Conservation (phyloP, 176 grass and related monocot genomes). For the Puya raimondii region DNA sequence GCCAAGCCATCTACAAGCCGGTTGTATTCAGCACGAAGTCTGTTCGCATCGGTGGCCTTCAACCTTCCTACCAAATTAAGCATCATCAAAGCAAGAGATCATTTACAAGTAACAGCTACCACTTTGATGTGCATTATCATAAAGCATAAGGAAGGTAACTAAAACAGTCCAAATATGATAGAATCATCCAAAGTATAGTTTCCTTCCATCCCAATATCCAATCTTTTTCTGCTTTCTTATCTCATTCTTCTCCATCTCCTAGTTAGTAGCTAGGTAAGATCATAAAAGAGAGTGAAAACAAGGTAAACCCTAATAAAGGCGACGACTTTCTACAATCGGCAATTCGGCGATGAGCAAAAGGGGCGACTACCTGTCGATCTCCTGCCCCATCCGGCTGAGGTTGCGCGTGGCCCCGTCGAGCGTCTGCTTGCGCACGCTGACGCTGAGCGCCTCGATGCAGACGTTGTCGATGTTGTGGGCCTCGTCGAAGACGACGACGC, state of each 20-base stretch:
- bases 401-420: conserved; percentile 68
- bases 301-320: background rate
- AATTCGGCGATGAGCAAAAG: background rate
- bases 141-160: too few relatives aligned
- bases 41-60: conserved; percentile 93
- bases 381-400: conserved; percentile 52
- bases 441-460: conserved; percentile 79
- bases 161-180: too few relatives aligned
- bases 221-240: background rate
- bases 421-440: conserved; percentile 82
- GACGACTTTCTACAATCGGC: background rate
- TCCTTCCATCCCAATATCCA: background rate
- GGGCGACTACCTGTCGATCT: conserved; percentile 69
- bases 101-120: too few relatives aligned
- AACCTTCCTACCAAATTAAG: conserved; percentile 96
- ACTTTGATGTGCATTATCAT: too few relatives aligned
- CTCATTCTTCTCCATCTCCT: background rate
- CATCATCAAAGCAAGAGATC: conserved; percentile 24
- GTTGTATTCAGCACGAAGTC: conserved; percentile 87
- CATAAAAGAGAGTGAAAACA: too few relatives aligned
- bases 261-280: too few relatives aligned
- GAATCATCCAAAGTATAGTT: too few relatives aligned
- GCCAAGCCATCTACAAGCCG: conserved; percentile 78
- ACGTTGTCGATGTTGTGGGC: conserved; percentile 97
- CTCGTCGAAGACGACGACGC: conserved; percentile 84